Evolutionary conservation across 1,139 yeast species (phyloP).

Genomic region (Diutina scorzettiae): DNA sequence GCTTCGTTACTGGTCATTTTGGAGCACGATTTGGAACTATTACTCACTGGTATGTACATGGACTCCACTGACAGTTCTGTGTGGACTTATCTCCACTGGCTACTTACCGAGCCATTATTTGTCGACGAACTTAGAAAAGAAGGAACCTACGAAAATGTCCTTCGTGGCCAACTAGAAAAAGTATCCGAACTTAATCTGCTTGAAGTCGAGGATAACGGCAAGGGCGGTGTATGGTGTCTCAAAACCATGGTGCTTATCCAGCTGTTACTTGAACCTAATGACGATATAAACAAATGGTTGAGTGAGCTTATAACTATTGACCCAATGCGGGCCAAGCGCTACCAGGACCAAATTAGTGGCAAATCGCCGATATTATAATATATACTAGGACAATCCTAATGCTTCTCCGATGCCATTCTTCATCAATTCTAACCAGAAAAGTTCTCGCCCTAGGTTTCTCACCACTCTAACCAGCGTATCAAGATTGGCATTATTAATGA

Average conservation of each 20-base stretch:
- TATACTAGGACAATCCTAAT: constrained; percentile 13
- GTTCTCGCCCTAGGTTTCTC: constrained; percentile 63
- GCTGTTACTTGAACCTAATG: constrained; percentile 15
- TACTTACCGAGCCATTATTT: constrained; percentile 45
- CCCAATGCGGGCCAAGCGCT: constrained; percentile 58
- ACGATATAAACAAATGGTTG: constrained; percentile 20
- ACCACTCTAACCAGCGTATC: constrained; percentile 47
- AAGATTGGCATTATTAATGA: constrained; percentile 25
- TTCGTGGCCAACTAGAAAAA: constrained; percentile 25
- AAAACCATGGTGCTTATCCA: constrained; percentile 39
- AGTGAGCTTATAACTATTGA: constrained; percentile 43
- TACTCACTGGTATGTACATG: constrained; percentile 79
- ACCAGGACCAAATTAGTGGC: constrained; percentile 27
- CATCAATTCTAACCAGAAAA: constrained; percentile 42
- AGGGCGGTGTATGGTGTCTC: constrained; percentile 60
- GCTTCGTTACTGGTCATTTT: constrained; percentile 24
- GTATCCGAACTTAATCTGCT: constrained; percentile 46
- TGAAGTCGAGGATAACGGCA: constrained; percentile 45
- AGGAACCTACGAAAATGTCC: constrained; percentile 15
- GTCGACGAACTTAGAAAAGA: constrained; percentile 12
- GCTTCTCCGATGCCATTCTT: constrained; percentile 21
- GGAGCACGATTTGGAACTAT: constrained; percentile 47
- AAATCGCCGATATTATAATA: not conserved
- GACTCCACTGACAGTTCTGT: constrained; percentile 92
- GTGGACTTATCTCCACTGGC: constrained; percentile 85